A percentile compares a stretch with the other conserved stretches of the same genome.
Conservation (phyloP, 163 green algal genomes). For the Volvox carteri region DNA sequence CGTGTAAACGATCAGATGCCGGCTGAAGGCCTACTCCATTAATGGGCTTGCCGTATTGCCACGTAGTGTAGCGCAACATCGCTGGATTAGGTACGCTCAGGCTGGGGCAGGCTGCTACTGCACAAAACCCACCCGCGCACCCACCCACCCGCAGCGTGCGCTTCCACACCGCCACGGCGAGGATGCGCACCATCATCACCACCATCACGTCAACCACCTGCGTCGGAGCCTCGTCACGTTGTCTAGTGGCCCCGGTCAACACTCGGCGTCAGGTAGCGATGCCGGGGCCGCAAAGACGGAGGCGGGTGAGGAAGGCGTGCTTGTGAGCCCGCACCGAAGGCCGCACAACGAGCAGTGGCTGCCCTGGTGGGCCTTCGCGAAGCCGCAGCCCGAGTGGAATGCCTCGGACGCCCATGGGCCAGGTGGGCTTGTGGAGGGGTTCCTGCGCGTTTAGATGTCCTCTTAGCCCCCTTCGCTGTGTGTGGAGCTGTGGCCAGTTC, state of each 20-base stretch:
- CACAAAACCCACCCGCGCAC: no score
- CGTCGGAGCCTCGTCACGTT: conserved; percentile 5
- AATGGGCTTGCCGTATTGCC: no score
- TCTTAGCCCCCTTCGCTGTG: no score
- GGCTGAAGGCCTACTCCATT: no score
- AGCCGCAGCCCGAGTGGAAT: conserved; percentile 47
- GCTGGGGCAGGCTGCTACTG: no score
- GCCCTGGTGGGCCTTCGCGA: conserved; percentile 46
- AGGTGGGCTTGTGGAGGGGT: no score
- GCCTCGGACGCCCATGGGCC: conserved; percentile 42
- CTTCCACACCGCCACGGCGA: conserved; percentile 23
- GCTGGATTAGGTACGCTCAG: no score
- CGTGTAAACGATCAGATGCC: no score
- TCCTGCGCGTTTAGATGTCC: no score
- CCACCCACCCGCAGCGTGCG: conserved; percentile 30
- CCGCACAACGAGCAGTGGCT: conserved; percentile 50
- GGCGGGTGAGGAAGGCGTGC: background rate
- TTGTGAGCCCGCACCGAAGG: conserved; percentile 11
- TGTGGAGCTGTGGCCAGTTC: no score
- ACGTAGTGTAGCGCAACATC: no score
- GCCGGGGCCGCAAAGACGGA: background rate
- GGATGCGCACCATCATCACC: conserved; percentile 40
- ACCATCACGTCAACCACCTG: conserved; percentile 48
- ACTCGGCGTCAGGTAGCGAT: background rate
- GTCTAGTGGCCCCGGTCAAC: no score